Evolutionary conservation across 1,284 basidiomycete species (phyloP).

Genomic region (Sphaerobolus stellatus): DNA sequence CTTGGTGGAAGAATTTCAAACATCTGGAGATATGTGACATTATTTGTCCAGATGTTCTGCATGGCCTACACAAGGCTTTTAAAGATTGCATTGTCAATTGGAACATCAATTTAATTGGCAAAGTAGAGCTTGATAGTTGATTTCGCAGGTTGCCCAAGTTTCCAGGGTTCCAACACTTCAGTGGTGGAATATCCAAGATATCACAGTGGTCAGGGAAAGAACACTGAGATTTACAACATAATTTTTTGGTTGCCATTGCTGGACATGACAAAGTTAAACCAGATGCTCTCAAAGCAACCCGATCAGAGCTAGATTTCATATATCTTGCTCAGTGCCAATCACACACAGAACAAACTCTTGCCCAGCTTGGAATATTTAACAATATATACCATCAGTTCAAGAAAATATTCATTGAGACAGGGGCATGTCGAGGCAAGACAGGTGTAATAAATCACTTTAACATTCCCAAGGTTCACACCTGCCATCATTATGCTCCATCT

Average conservation of each 20-base stretch:
- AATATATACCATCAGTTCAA: conserved; percentile 20
- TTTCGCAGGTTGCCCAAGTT: conserved; percentile 24
- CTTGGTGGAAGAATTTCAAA: conserved; percentile 38
- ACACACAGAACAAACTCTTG: conserved; percentile 16
- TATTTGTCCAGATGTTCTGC: conserved; percentile 40
- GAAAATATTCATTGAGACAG: conserved; percentile 17
- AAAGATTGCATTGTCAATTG: conserved; percentile 30
- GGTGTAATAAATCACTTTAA: conserved; percentile 16
- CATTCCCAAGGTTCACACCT: conserved; percentile 19
- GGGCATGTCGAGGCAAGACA: background rate
- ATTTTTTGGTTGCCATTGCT: conserved; percentile 13
- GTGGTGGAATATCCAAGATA: conserved; percentile 17
- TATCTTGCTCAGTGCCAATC: conserved; percentile 21
- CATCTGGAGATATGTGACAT: conserved; percentile 33
- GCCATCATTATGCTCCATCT: background rate
- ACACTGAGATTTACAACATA: conserved; percentile 13
- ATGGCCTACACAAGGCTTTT: conserved; percentile 42
- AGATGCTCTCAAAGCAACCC: conserved; percentile 10
- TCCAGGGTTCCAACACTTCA: conserved; percentile 18
- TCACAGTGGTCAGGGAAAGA: conserved; percentile 19
- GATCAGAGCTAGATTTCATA: conserved; percentile 19
- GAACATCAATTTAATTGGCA: conserved; percentile 13
- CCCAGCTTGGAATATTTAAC: conserved; percentile 14
- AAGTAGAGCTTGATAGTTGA: conserved; percentile 28
- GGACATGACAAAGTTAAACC: background rate